Evolutionary conservation across 78 protist species (phyloP), one percentile per base, ranked within the genome.

Genomic region (Dictyostelium firmibasis): DNA sequence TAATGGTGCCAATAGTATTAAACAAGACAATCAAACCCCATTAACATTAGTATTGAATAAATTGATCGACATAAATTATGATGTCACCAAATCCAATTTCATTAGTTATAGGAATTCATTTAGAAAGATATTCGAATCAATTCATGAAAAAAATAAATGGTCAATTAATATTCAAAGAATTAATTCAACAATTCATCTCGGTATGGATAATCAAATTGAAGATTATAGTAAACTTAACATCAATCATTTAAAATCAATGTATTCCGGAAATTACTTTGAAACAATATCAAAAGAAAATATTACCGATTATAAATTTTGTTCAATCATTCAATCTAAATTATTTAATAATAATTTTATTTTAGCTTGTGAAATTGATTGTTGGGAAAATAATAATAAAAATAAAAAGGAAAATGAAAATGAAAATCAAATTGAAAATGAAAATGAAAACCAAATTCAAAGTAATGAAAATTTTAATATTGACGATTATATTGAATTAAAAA

Each of bases 351-450:
- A 70, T 70, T 70, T 70, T 14, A 70, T 29, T 29, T 70, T 70
- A 70, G 77, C 77, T 31, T 70, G 77, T 70, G 77, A 70, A 70
- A 70, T 70, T 31, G 77, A 70, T 70, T 70, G 77, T 70, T 70
- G 20, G 29, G 43, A 31, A 31, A 70, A 31, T 5, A 70, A 13
- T 70, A 6, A 29, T 11, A 27, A 69, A 11, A 70, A 70, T 31
- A 4, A 31, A n/a, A 64, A 64, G 7, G 3, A 64, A 1, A 0
- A n/a, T 25, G 14, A 64, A 16, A n/a, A n/a, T n/a, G n/a, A n/a
- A n/a, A 64, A 64, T 64, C 2, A 64, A 8, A 67, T n/a, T n/a
- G n/a, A 67, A 11, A 67, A 67, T 27, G 2, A 67, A 6, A 70
- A 70, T 31, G 14, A 31, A n/a, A 64, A 64, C 23, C 3, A 64